Conservation (phyloP, 257 asterid species). For the Craterostigma plantagineum region DNA sequence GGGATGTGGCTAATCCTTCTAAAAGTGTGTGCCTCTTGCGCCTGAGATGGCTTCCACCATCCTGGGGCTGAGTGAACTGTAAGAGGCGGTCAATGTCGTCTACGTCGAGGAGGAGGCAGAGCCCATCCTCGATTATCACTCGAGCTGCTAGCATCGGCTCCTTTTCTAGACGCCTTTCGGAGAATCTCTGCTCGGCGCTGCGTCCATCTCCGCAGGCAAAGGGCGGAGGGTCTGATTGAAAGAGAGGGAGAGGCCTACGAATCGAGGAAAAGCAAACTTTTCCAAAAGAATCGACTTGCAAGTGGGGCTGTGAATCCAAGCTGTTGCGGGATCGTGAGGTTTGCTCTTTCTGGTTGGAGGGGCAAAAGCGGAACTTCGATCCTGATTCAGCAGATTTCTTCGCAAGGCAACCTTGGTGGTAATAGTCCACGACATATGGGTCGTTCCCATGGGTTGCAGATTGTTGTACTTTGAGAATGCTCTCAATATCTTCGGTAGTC, state of each 20-base stretch:
- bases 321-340: conserved; percentile 36
- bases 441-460: conserved; percentile 43
- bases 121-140: conserved; percentile 40
- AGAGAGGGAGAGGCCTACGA: conserved; percentile 39
- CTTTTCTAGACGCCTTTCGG: conserved; percentile 6
- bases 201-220: conserved; percentile 31
- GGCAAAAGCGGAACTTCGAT: conserved; percentile 29
- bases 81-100: conserved; percentile 46
- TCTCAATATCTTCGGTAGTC: conserved; percentile 46
- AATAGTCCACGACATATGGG: conserved; percentile 39
- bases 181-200: neutral
- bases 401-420: conserved; percentile 49
- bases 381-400: conserved; percentile 32
- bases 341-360: conserved; percentile 36
- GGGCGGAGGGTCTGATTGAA: conserved; percentile 40
- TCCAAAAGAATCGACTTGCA: conserved; percentile 41
- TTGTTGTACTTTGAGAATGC: conserved; percentile 43
- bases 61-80: conserved; percentile 37
- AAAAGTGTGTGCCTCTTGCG: conserved; percentile 20
- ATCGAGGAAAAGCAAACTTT: conserved; percentile 42
- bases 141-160: conserved; percentile 61
- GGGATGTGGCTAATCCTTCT: conserved; percentile 34
- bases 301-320: conserved; percentile 38
- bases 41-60: conserved; percentile 43
- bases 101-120: conserved; percentile 38